phyloP scores from a whole-genome alignment of 2,329 filamentous ascomycete species.

The Alternaria sp. region DNA sequence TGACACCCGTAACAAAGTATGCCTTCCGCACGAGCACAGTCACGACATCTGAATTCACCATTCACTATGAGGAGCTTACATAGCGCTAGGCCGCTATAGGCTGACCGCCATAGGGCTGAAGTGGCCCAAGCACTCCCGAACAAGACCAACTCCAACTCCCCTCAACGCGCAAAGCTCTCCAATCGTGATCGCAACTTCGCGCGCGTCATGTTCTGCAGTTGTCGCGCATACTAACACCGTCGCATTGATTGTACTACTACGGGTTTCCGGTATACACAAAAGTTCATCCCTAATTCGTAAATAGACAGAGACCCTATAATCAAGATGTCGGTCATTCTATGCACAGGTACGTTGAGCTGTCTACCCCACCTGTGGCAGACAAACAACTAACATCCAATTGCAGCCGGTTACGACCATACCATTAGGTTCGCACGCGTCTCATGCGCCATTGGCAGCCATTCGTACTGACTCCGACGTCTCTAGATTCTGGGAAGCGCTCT shows the following conservation, averaged over 20 bases:
- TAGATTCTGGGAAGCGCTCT: slow-evolving; percentile 98
- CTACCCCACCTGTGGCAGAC: slow-evolving; percentile 17
- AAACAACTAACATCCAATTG: slow-evolving; percentile 27
- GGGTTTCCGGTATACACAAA: not conserved
- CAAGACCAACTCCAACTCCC: slow-evolving; percentile 14
- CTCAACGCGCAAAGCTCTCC: slow-evolving; percentile 5
- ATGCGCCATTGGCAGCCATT: not conserved
- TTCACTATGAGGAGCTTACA: not conserved
- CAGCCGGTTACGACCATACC: slow-evolving; percentile 77
- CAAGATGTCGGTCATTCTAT: slow-evolving; percentile 70
- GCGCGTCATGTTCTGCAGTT: slow-evolving; percentile 5
- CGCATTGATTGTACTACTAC: slow-evolving; percentile 1
- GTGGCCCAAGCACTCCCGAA: slow-evolving; percentile 19
- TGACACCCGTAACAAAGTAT: not conserved
- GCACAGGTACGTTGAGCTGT: slow-evolving; percentile 61
- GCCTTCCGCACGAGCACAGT: not conserved
- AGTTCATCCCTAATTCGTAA: not conserved
- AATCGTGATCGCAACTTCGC: slow-evolving; percentile 7
- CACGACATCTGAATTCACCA: not conserved
- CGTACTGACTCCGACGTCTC: slow-evolving; percentile 21
- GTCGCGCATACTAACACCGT: slow-evolving; percentile 1
- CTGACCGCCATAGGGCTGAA: slow-evolving; percentile 17
- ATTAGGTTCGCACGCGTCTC: slow-evolving; percentile 64
- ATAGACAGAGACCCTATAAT: not conserved
- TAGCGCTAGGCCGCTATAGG: slow-evolving; percentile 9